Evolutionary conservation across 2,329 filamentous ascomycete genomes (phyloP), one percentile per base, ranked within the genome.

Genomic region (Lachnellula subtilissima): DNA sequence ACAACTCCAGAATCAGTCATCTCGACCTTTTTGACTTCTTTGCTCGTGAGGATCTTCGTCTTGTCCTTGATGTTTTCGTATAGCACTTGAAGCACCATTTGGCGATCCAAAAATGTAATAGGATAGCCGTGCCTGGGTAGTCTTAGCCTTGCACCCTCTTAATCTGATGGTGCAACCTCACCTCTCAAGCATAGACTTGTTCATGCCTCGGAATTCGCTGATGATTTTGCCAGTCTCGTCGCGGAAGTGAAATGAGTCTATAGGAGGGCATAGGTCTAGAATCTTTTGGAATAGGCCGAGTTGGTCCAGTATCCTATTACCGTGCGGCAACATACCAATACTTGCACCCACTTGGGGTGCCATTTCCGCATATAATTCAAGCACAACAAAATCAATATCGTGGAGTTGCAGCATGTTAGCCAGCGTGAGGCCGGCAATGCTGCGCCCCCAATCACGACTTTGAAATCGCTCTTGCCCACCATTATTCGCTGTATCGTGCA

Each of bases 381-480:
- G 70, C 0, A 83, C 53, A 1, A 78, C 57, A 60, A 74, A 82
- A 58, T 81, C 74, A 50, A 83, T 75, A 37, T 50, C 65, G 40
- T 73, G 67, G 35, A 68, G 65, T 50, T 80, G 71, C 1, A 83
- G 72, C 60, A 73, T 73, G 43, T 74, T 72, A 8, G 77, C 76
- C 2, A 80, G 65, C 0, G 75, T 71, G 1, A 80, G 65, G 4
- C 79, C 80, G 1, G 75, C 70, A 12, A 81, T 66, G 43, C 74
- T 73, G 17, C 79, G n/a, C 79, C 78, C 2, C 72, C 75, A 43
- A 82, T 79, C 46, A 81, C 66, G 36, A 79, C 75, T 86, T 82
- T 59, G 85, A 85, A 3, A 87, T 75, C 42, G 7, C 9, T 42
- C 15, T n/a, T n/a, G 7, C 2, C 2, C 1, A 9, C 39, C 39